phyloP scores from a whole-genome alignment of 2,329 filamentous ascomycete genomes.

The Pseudogymnoascus sp. region DNA sequence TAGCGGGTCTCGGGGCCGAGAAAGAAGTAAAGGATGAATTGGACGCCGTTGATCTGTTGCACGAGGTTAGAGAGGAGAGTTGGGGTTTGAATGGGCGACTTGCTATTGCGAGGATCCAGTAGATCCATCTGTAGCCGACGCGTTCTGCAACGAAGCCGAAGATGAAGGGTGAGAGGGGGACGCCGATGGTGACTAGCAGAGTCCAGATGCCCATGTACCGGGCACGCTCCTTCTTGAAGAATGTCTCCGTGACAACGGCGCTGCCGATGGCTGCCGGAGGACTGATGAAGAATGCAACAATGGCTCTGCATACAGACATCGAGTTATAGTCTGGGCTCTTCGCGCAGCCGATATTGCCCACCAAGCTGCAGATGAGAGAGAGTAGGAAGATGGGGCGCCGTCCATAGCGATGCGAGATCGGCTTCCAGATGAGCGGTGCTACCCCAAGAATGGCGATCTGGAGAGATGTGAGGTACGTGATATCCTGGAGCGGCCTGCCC shows the following conservation, averaged over 20 bases:
- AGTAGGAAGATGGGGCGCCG: slow-evolving; percentile 44
- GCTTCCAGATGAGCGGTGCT: slow-evolving; percentile 47
- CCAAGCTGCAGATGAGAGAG: slow-evolving; percentile 37
- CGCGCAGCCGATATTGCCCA: slow-evolving; percentile 46
- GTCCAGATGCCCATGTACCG: slow-evolving; percentile 51
- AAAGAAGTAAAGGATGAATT: slow-evolving; percentile 50
- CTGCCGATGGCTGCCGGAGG: slow-evolving; percentile 46
- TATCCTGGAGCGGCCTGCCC: slow-evolving; percentile 34
- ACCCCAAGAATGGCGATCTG: slow-evolving; percentile 45
- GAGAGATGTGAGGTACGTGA: slow-evolving; percentile 43
- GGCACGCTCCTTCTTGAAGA: slow-evolving; percentile 45
- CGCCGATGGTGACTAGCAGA: slow-evolving; percentile 18
- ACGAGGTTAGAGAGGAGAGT: slow-evolving; percentile 7
- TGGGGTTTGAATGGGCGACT: slow-evolving; percentile 14
- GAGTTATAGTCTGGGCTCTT: slow-evolving; percentile 39
- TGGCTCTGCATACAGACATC: slow-evolving; percentile 40
- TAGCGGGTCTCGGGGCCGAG: slow-evolving; percentile 50
- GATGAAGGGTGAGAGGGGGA: slow-evolving; percentile 22
- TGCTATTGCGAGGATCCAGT: slow-evolving; percentile 47
- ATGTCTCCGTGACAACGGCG: slow-evolving; percentile 48
- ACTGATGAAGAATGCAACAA: slow-evolving; percentile 46
- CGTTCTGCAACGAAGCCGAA: slow-evolving; percentile 38
- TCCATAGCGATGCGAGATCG: slow-evolving; percentile 42
- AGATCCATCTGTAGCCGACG: slow-evolving; percentile 47
- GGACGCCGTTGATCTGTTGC: slow-evolving; percentile 44